Conservation (phyloP, 2,329 filamentous ascomycete genomes). For the Coniochaeta prunicola region DNA sequence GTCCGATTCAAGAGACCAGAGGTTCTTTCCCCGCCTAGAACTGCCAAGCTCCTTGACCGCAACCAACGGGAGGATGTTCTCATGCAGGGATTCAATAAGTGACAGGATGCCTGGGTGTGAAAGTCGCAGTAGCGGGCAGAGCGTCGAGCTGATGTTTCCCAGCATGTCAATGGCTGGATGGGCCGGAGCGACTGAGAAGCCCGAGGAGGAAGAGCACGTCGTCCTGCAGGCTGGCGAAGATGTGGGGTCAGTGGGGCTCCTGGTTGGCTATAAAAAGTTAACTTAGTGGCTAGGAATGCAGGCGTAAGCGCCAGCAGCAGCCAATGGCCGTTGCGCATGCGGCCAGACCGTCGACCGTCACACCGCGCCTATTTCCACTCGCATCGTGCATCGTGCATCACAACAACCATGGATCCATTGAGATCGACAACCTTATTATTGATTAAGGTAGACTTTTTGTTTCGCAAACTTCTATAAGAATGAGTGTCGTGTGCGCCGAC, state of each 20-base stretch:
- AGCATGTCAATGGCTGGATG: neutral
- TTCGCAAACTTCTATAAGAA: neutral
- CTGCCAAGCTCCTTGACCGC: neutral
- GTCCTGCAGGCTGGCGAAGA: neutral
- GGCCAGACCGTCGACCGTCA: neutral
- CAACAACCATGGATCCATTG: neutral
- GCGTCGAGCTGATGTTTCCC: neutral
- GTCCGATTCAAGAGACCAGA: conserved; percentile 5
- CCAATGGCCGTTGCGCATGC: neutral
- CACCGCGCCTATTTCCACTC: conserved; percentile 2
- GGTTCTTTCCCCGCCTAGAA: neutral
- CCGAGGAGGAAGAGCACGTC: neutral
- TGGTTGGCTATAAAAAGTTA: neutral
- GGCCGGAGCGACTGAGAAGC: neutral
- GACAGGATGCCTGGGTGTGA: neutral
- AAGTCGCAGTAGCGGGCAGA: neutral
- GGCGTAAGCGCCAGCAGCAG: neutral
- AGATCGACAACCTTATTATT: neutral
- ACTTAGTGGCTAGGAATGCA: neutral
- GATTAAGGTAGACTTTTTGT: neutral
- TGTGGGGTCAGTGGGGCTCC: neutral
- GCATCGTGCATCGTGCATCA: neutral
- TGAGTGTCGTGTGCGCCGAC: neutral
- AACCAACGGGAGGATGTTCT: neutral
- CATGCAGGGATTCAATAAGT: neutral